phyloP scores from a whole-genome alignment of 75 land plant species.

The Pinus tabuliformis region DNA sequence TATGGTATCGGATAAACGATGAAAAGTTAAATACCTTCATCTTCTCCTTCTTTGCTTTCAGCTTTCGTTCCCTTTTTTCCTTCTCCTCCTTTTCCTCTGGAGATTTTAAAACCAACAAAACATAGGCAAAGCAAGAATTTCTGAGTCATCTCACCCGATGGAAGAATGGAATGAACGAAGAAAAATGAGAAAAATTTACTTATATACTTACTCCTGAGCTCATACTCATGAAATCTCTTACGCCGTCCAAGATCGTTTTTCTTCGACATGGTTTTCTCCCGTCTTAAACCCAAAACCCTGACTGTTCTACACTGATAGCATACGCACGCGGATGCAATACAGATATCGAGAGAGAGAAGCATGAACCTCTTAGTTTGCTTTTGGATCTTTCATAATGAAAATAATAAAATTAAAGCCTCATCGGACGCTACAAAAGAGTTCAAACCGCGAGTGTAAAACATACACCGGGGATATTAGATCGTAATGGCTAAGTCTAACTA shows the following conservation, averaged over 20 bases:
- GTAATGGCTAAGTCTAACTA: no score
- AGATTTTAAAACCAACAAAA: neutral
- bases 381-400: no score
- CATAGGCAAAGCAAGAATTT: neutral
- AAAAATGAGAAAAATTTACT: neutral
- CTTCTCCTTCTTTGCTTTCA: conserved; percentile 56
- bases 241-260: conserved; percentile 66
- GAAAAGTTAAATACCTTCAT: conserved; percentile 55
- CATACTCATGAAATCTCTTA: conserved; percentile 71
- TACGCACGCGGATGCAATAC: no score
- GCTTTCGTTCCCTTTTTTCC: conserved; percentile 65
- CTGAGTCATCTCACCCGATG: neutral
- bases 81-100: conserved; percentile 72
- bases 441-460: no score
- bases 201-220: conserved; percentile 51
- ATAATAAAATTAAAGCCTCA: no score
- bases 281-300: neutral
- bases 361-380: no score
- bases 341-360: no score
- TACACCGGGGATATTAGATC: no score
- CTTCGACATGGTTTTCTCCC: conserved; percentile 53
- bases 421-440: no score
- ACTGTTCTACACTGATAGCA: no score
- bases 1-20: neutral
- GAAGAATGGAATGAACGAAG: neutral